Conservation (phyloP, 2,329 filamentous ascomycete species). For the Exophiala viscosa region DNA sequence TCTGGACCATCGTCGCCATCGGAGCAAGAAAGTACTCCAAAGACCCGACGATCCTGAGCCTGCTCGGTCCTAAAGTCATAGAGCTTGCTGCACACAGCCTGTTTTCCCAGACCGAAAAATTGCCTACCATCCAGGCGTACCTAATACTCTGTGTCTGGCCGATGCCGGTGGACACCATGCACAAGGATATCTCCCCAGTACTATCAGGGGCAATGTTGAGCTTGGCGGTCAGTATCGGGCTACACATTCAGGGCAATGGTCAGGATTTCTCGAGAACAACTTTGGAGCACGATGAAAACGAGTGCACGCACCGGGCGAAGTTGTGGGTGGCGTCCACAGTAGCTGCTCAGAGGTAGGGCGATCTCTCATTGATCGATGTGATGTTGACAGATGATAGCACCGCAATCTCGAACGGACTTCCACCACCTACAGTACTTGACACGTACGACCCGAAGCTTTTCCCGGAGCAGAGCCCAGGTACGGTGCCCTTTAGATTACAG, state of each 20-base stretch:
- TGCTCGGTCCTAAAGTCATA: slow-evolving; percentile 30
- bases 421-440: slow-evolving; percentile 9
- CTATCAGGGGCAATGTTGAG: slow-evolving; percentile 4
- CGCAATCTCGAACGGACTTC: slow-evolving; percentile 2
- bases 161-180: background rate
- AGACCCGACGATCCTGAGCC: slow-evolving; percentile 53
- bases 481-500: background rate
- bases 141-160: slow-evolving; percentile 8
- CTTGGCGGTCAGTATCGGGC: slow-evolving; percentile 1
- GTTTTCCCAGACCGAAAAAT: background rate
- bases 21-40: slow-evolving; percentile 56
- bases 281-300: too few species aligned
- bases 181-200: slow-evolving; percentile 1
- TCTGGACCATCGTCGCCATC: slow-evolving; percentile 63
- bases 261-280: slow-evolving; percentile 10
- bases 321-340: too few species aligned
- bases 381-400: background rate
- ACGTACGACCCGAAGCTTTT: background rate
- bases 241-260: slow-evolving; percentile 1
- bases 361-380: background rate
- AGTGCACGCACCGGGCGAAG: too few species aligned
- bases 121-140: slow-evolving; percentile 2
- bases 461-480: background rate
- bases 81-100: slow-evolving; percentile 1
- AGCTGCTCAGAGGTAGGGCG: too few species aligned